Percentiles rank a stretch among this genome's conserved stretches.
Evolutionary conservation across 257 asterid genomes (phyloP).

Genomic region (Avicennia marina): DNA sequence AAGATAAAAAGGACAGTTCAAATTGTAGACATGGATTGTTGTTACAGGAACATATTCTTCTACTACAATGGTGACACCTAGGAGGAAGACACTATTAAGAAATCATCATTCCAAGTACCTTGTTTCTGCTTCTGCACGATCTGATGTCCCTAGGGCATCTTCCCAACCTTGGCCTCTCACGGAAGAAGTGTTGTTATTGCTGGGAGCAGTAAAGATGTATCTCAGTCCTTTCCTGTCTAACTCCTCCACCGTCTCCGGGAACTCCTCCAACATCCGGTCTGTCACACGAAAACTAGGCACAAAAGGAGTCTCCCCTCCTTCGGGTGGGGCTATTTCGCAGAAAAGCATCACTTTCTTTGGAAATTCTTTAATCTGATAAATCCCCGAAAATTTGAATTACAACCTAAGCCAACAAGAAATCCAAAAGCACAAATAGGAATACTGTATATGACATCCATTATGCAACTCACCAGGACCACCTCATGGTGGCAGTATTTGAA

Average conservation of each 20-base stretch:
- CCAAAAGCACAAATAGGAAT: too few species aligned
- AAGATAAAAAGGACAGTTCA: too few species aligned
- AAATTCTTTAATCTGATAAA: conserved; percentile 54
- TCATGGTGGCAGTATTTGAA: conserved; percentile 83
- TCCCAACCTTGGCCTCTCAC: conserved; percentile 97
- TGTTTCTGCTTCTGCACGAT: conserved; percentile 64
- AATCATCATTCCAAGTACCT: conserved; percentile 43
- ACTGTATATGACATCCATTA: too few species aligned
- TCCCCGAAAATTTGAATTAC: too few species aligned
- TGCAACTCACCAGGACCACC: conserved; percentile 63
- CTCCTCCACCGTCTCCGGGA: conserved; percentile 68
- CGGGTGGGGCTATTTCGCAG: conserved; percentile 78
- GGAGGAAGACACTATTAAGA: too few species aligned
- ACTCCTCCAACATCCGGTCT: conserved; percentile 63
- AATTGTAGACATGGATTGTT: too few species aligned
- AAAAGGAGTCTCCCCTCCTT: conserved; percentile 81
- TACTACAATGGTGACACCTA: too few species aligned
- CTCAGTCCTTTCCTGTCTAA: conserved; percentile 61
- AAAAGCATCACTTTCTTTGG: conserved; percentile 70
- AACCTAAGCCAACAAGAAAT: too few species aligned
- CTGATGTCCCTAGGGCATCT: conserved; percentile 69
- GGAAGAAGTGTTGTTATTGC: conserved; percentile 50
- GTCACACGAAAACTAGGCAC: conserved; percentile 81
- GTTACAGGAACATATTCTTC: too few species aligned
- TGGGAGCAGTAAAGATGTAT: conserved; percentile 66